Evolutionary conservation across 306 rosid genomes (phyloP), one percentile per base, ranked within the genome.

Genomic region (Malus asiatica): DNA sequence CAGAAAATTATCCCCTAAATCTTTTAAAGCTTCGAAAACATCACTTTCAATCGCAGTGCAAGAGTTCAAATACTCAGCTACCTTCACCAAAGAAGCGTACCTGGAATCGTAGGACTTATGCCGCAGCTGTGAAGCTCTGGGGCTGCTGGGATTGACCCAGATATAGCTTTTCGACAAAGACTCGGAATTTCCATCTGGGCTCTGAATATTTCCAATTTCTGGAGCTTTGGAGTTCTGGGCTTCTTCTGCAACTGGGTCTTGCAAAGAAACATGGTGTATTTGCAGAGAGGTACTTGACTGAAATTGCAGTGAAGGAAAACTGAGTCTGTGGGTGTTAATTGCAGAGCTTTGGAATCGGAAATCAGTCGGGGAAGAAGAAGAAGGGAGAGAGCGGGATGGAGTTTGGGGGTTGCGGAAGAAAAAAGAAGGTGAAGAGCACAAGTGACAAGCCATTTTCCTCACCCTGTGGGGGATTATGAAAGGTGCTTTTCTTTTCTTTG

Each of bases 81-180:
- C 60, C 74, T 79, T 81, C 27, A 76, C 72, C 75, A 91, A 89
- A 76, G 76, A 83, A 73, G 38, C 80, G 63, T 80, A 96, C 93
- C 97, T 81, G 44, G 85, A 63, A n/a, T 71, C 87, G 65, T 92
- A 82, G 3, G 99, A 90, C 16, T 81, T 80, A 32, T 83, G 77
- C 76, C 78, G 76, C 40, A 95, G 91, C 82, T 82, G 87, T 51
- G 91, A 84, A 8, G 97, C 97, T 78, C 89, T 90, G 79, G 96
- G 86, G 84, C 91, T 92, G 52, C 65, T 89, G 81, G 99, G 99
- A 83, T 95, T 95, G 80, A 96, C 97, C 98, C 98, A 92, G 53
- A 88, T 55, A 61, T 85, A 84, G 77, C 72, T 77, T 80, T 84
- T 90, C 19, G 88, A 78, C 9, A 81, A 81, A 68, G 90, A 46